Conservation (phyloP, 768 basidiomycete genomes). For the Boletus reticulatus region DNA sequence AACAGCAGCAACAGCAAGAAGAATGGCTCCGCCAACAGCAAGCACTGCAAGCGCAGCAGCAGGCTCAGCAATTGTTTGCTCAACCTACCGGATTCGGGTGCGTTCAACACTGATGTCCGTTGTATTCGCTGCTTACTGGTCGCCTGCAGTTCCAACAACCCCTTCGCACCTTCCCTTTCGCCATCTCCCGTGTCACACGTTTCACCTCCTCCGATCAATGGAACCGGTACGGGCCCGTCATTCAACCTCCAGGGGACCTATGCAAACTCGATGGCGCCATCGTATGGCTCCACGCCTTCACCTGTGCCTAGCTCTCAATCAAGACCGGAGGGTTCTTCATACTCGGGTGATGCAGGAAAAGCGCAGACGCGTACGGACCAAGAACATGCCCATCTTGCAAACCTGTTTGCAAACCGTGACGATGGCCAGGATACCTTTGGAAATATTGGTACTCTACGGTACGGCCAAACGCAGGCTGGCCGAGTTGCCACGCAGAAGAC, state of each 20-base stretch:
- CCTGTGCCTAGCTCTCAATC: slow-evolving; percentile 37
- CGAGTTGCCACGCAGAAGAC: slow-evolving; percentile 45
- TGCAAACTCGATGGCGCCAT: slow-evolving; percentile 39
- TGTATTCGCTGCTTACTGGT: slow-evolving; percentile 20
- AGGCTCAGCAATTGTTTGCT: slow-evolving; percentile 44
- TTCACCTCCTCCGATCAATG: slow-evolving; percentile 33
- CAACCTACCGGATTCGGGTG: slow-evolving; percentile 80
- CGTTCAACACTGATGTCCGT: slow-evolving; percentile 21
- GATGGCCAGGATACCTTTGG: slow-evolving; percentile 97
- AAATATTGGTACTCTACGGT: slow-evolving; percentile 78
- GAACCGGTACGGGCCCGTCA: slow-evolving; percentile 38
- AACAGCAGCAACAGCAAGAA: slow-evolving; percentile 38
- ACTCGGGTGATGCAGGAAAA: slow-evolving; percentile 10
- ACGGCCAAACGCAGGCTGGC: slow-evolving; percentile 58
- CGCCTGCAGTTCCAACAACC: slow-evolving; percentile 85
- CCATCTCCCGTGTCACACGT: slow-evolving; percentile 33
- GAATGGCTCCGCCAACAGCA: slow-evolving; percentile 66
- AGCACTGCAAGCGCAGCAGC: slow-evolving; percentile 44
- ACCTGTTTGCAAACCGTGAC: slow-evolving; percentile 82
- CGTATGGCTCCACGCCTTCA: slow-evolving; percentile 38
- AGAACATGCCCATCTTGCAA: slow-evolving; percentile 71
- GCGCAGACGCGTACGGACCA: slow-evolving; percentile 56
- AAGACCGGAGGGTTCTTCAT: slow-evolving; percentile 34
- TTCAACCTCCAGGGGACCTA: slow-evolving; percentile 76
- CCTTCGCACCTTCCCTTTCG: slow-evolving; percentile 63